Base-by-base conservation (phyloP, 1,139 yeast species). In the Geotrichum reessii region DNA sequence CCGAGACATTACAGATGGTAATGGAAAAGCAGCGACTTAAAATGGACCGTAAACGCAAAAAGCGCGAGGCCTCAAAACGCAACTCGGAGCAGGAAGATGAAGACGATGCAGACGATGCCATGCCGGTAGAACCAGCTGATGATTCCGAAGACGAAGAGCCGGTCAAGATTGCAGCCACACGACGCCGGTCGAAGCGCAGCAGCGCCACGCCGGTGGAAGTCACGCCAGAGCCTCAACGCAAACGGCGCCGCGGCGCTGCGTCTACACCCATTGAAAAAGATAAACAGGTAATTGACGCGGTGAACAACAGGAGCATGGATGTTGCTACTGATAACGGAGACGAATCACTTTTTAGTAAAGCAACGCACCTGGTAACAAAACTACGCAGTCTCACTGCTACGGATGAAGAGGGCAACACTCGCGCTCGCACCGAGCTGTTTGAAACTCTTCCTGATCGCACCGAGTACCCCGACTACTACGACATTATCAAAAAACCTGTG, bases 391-490 rank as follows among this genome's bases (percentile, higher is more conserved):
- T 37, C 19, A 37, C 44, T 9, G 44, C 6, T 9, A 37, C 44
- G 9, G 21, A 37, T 19, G 17, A 9, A 7, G 21, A 37, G 1
- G 44, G 44, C 21, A 19, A 37, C 7, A 8, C 7, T 7, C 44
- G 44, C 44, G 1, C 61, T 7, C 66, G 72, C 22, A 62, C 81
- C n/a, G 89, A 82, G 49, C 76, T 62, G 46, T 62, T 62, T 53
- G 56, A 58, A 48, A 56, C 58, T 25, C 56, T 63, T 11, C 96
- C 96, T 7, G 81, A 95, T 0, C 83, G 80, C 66, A 81, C 80
- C 69, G 73, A 82, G 50, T 92, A 92, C 66, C 96, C 97, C 0
- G 97, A 92, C 71, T 92, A 92, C 70, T 92, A 89, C 70, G 80
- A 84, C 59, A 74, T 91, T 61, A 91, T 92, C 66, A 81, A 80